Evolutionary conservation across 345 rosid genomes (phyloP).

Genomic region (Lepidium didymum): DNA sequence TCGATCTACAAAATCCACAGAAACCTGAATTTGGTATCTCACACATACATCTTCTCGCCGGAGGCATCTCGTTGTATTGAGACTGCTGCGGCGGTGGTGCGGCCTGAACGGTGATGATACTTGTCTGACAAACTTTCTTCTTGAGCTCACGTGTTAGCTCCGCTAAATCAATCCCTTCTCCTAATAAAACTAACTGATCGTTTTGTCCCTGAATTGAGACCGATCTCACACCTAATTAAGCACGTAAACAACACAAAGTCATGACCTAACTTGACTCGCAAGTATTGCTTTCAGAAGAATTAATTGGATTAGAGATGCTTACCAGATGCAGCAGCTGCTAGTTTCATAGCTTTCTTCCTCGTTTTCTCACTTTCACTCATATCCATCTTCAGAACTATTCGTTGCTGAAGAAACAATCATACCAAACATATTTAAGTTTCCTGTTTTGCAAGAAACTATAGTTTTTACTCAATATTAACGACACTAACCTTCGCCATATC

Average conservation of each 20-base stretch:
- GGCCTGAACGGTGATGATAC: slow-evolving; percentile 20
- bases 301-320: background rate
- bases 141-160: slow-evolving; percentile 16
- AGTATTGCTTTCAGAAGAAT: background rate
- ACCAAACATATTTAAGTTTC: background rate
- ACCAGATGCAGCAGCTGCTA: slow-evolving; percentile 5
- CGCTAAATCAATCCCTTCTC: slow-evolving; percentile 24
- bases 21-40: slow-evolving; percentile 15
- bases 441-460: background rate
- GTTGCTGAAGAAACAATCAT: slow-evolving; percentile 17
- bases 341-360: slow-evolving; percentile 25
- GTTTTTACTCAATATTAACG: too few species aligned
- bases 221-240: slow-evolving; percentile 18
- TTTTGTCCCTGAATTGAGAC: slow-evolving; percentile 24
- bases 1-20: slow-evolving; percentile 15
- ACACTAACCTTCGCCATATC: background rate
- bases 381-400: slow-evolving; percentile 21
- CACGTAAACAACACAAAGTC: background rate
- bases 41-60: slow-evolving; percentile 12
- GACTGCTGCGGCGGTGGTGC: slow-evolving; percentile 3
- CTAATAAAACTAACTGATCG: slow-evolving; percentile 22
- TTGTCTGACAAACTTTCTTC: slow-evolving; percentile 16
- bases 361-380: slow-evolving; percentile 3
- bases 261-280: slow-evolving; percentile 8
- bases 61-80: slow-evolving; percentile 11